Evolutionary conservation across 305 asterid genomes (phyloP), one percentile per base, ranked within the genome.

Genomic region (Fraxinus ornus): DNA sequence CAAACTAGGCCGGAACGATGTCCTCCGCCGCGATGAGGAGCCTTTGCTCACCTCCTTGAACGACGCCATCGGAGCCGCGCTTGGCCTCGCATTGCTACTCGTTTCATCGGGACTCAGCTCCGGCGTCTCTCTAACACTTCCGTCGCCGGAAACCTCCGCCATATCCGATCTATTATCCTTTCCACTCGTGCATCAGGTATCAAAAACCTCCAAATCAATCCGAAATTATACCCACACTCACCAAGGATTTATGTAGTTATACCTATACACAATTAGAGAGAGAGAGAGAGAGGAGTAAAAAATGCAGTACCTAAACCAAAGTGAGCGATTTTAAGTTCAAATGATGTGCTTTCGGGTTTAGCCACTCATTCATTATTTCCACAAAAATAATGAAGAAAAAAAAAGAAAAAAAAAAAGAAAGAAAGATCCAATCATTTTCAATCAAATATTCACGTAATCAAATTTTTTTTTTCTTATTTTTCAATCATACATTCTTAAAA

Each of bases 141-240:
- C 95, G 78, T 90, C 97, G 85, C 93, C 95, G 89, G 95, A 84
- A 84, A 86, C 82, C 90, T 92, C 98, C 93, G 89, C 90, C 98
- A 92, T 92, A 88, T 81, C 97, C 85, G 97, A 93, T 95, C 97
- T 87, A 85, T 35, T 49, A 77, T 72, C 90, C 84, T 82, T 81
- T 28, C 70, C 49, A 76, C 88, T 78, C 85, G 86, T 87, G 88
- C 97, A 94, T 91, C 92, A 90, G 93, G 76, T 60, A 26, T 78
- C 39, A 21, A 74, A 79, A 75, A 70, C 55, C 80, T 4, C 44
- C 74, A 41, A 79, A 79, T 24, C 32, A 47, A 81, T 9, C 21
- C 37, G 68, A 52, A 75, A 19, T 44, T 30, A 72, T 24, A 64
- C 28, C 32, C 72, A 62, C 33, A 22, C 71, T 62, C 3, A 8